Evolutionary conservation across 805 yeast species (phyloP).

Genomic region (Zygosaccharomyces kombuchaensis): DNA sequence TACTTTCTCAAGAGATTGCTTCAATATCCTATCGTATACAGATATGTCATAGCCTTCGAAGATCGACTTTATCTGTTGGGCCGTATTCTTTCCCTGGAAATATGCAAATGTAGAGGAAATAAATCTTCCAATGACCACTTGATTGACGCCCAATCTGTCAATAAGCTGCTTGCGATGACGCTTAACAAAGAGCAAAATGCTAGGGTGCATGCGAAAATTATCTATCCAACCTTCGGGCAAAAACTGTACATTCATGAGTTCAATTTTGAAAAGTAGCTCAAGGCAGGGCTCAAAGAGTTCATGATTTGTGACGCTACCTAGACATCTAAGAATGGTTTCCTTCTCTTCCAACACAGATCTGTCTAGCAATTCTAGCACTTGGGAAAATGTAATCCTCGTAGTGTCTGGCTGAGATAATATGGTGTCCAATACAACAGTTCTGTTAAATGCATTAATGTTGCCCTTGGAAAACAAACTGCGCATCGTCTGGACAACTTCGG

Average conservation of each 20-base stretch:
- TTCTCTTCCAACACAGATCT: conserved; percentile 48
- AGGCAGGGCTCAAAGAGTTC: conserved; percentile 38
- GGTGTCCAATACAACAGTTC: conserved; percentile 40
- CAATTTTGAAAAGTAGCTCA: conserved; percentile 36
- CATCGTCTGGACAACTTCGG: conserved; percentile 9
- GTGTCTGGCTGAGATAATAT: conserved; percentile 39
- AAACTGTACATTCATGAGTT: conserved; percentile 54
- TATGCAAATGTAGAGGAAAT: conserved; percentile 34
- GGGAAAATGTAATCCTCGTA: conserved; percentile 32
- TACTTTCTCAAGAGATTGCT: conserved; percentile 18
- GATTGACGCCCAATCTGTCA: conserved; percentile 41
- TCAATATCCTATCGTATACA: conserved; percentile 16
- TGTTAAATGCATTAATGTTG: conserved; percentile 13
- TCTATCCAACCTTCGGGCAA: conserved; percentile 42
- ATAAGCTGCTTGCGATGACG: conserved; percentile 40
- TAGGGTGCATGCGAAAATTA: conserved; percentile 40
- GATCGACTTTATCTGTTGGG: conserved; percentile 32
- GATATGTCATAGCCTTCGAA: conserved; percentile 33
- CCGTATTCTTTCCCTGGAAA: conserved; percentile 38
- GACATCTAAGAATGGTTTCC: conserved; percentile 46
- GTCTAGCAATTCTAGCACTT: conserved; percentile 39
- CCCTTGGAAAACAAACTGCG: conserved; percentile 5
- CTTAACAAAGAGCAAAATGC: conserved; percentile 45
- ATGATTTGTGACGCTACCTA: conserved; percentile 43
- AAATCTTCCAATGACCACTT: conserved; percentile 45